These are phyloP conservation scores for Xylaria curta DNA, from an alignment of 495 filamentous ascomycete genomes.

Conservation along the genomic window DNA sequence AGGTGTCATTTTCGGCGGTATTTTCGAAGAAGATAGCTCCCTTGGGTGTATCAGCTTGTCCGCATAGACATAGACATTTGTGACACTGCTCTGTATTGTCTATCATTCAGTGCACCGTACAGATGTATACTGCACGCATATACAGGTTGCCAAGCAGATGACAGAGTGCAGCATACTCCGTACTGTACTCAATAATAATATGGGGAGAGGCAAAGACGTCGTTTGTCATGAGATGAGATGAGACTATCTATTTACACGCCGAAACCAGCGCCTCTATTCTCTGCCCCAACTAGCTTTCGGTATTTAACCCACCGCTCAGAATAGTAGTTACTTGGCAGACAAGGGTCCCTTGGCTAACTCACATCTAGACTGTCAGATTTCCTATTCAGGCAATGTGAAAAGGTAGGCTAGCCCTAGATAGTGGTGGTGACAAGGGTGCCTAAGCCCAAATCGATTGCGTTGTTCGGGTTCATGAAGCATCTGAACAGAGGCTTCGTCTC, in stretches of 20 bases:
- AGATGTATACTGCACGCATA: not conserved
- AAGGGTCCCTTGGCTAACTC: not conserved
- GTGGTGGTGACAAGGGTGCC: not conserved
- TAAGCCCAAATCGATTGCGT: not conserved
- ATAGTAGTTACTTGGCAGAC: slow-evolving; percentile 3
- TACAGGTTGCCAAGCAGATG: not conserved
- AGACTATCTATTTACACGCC: not conserved
- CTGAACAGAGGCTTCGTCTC: not conserved
- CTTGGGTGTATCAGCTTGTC: slow-evolving; percentile 44
- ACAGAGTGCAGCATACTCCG: not conserved
- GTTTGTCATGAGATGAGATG: not conserved
- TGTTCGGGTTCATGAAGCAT: not conserved
- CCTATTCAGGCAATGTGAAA: not conserved
- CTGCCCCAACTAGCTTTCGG: not conserved
- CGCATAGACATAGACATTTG: not conserved
- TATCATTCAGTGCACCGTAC: not conserved
- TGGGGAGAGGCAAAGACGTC: not conserved
- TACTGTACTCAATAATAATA: not conserved
- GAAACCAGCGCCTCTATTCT: not conserved
- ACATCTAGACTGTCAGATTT: not conserved
- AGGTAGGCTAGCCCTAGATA: not conserved
- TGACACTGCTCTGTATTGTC: not conserved
- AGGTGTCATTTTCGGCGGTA: slow-evolving; percentile 53
- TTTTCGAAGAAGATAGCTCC: slow-evolving; percentile 53
- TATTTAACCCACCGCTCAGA: slow-evolving; percentile 14